phyloP scores from a whole-genome alignment of 305 asterid genomes.

The Withania somnifera region DNA sequence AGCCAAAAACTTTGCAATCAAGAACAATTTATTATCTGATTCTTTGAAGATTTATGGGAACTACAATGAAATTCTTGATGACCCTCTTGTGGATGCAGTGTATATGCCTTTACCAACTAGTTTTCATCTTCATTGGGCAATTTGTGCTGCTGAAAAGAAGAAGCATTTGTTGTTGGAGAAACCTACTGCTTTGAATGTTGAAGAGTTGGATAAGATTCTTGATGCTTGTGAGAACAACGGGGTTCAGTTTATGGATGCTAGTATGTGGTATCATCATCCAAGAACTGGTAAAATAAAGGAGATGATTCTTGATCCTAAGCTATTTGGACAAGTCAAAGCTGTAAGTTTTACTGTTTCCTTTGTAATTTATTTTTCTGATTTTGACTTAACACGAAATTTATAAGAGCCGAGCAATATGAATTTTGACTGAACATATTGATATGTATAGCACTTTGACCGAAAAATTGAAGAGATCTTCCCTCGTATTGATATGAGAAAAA shows the following conservation, averaged over 20 bases:
- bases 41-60: constrained; percentile 42
- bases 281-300: constrained; percentile 61
- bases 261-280: constrained; percentile 94
- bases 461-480: too few relatives aligned
- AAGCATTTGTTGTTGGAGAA: constrained; percentile 74
- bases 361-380: too few relatives aligned
- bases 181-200: constrained; percentile 58
- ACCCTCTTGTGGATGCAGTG: constrained; percentile 60
- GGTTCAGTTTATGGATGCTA: constrained; percentile 84
- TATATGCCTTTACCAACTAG: constrained; percentile 74
- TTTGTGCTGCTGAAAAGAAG: constrained; percentile 47
- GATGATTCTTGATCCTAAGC: constrained; percentile 25
- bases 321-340: constrained; percentile 46
- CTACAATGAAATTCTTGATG: constrained; percentile 51
- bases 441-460: too few relatives aligned
- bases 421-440: too few relatives aligned
- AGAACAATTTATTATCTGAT: constrained; percentile 31
- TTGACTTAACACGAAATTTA: too few relatives aligned
- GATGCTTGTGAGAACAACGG: constrained; percentile 46
- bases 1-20: constrained; percentile 41
- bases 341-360: too few relatives aligned
- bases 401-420: too few relatives aligned
- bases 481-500: too few relatives aligned
- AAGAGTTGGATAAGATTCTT: constrained; percentile 43
- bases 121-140: constrained; percentile 59